Percentiles rank a stretch among this genome's conserved stretches.
Conservation (phyloP, 2,329 filamentous ascomycete species). For the Paracorniculantispora psalliotae region DNA sequence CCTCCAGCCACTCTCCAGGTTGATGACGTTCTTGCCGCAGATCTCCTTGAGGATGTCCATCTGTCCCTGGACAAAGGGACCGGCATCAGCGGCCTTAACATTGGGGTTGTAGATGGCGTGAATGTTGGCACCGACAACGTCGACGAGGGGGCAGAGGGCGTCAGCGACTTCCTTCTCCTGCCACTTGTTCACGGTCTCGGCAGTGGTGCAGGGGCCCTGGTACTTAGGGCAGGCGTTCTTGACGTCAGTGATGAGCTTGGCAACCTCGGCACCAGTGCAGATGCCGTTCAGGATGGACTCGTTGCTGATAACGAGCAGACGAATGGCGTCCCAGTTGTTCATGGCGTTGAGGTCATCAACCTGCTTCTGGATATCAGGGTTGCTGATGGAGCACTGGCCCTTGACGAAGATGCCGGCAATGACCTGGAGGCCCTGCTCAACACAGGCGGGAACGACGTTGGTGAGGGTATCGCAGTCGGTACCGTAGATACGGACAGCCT, state of each 20-base stretch:
- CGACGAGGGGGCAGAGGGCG: constrained; percentile 66
- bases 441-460: constrained; percentile 66
- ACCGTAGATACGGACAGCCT: constrained; percentile 75
- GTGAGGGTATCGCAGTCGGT: constrained; percentile 82
- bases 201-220: constrained; percentile 71
- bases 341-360: constrained; percentile 67
- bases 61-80: constrained; percentile 70
- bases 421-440: constrained; percentile 64
- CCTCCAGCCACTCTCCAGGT: constrained; percentile 92
- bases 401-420: constrained; percentile 88
- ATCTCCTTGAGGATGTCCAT: constrained; percentile 63
- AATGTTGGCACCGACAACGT: constrained; percentile 79
- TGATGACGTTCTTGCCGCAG: constrained; percentile 73
- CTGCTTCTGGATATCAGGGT: constrained; percentile 64
- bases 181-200: constrained; percentile 80
- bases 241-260: constrained; percentile 62
- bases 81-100: constrained; percentile 59
- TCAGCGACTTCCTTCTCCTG: constrained; percentile 53
- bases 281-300: constrained; percentile 77
- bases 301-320: constrained; percentile 83
- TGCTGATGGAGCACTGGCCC: constrained; percentile 51
- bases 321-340: constrained; percentile 69
- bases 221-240: constrained; percentile 68
- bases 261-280: constrained; percentile 60
- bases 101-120: constrained; percentile 90